Conservation (phyloP, 2,329 filamentous ascomycete genomes). For the Fusarium dimerum region DNA sequence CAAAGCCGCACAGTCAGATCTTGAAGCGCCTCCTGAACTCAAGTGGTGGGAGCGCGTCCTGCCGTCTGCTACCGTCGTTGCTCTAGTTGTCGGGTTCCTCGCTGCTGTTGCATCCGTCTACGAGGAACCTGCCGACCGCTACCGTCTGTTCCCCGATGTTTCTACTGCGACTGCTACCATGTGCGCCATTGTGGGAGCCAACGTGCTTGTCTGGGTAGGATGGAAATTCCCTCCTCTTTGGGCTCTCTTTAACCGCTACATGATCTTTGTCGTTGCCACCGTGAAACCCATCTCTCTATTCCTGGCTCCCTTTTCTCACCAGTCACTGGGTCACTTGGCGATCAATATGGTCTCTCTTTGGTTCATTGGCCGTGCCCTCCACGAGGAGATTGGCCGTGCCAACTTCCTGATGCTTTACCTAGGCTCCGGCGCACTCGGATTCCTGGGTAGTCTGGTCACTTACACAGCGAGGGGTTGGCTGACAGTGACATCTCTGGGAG, state of each 20-base stretch:
- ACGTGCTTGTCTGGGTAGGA: slow-evolving; percentile 54
- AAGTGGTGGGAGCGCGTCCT: slow-evolving; percentile 52
- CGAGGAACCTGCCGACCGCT: slow-evolving; percentile 50
- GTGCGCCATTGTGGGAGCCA: slow-evolving; percentile 59
- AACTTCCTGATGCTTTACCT: slow-evolving; percentile 70
- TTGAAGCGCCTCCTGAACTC: slow-evolving; percentile 55
- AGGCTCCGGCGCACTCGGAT: slow-evolving; percentile 57
- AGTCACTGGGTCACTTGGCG: slow-evolving; percentile 58
- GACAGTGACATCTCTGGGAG: slow-evolving; percentile 60
- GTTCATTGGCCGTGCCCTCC: slow-evolving; percentile 66
- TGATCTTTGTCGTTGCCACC: slow-evolving; percentile 64
- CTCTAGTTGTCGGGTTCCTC: slow-evolving; percentile 46
- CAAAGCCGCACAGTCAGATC: slow-evolving; percentile 49
- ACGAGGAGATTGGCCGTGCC: slow-evolving; percentile 70
- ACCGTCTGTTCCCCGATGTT: slow-evolving; percentile 60
- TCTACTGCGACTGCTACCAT: slow-evolving; percentile 66
- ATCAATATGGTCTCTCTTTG: slow-evolving; percentile 67
- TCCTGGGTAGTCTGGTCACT: slow-evolving; percentile 56
- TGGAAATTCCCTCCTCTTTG: slow-evolving; percentile 69
- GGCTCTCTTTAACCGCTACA: slow-evolving; percentile 67
- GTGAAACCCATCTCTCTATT: slow-evolving; percentile 64
- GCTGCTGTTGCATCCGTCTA: slow-evolving; percentile 51
- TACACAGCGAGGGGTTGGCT: slow-evolving; percentile 50
- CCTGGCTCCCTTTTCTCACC: slow-evolving; percentile 70
- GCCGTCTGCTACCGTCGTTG: slow-evolving; percentile 53